These are phyloP conservation scores for Acanthamoeba pearcei DNA, from an alignment of 208 protist species.

Conservation along the genomic window DNA sequence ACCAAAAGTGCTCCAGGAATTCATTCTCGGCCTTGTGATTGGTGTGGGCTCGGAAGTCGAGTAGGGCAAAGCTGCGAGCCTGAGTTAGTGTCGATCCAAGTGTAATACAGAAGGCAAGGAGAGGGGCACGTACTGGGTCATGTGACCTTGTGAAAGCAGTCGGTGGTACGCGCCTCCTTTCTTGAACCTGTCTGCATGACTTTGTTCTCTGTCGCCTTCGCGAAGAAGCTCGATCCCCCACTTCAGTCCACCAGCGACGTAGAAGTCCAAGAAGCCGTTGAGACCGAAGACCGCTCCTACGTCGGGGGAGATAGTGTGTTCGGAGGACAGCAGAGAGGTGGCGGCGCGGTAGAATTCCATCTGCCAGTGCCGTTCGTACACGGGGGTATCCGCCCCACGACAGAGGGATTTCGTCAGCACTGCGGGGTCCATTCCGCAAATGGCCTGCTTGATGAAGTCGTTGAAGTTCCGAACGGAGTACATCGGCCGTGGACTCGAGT, in stretches of 20 bases:
- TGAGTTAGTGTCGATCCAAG: background rate
- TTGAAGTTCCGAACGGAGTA: background rate
- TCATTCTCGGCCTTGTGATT: background rate
- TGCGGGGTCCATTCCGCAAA: background rate
- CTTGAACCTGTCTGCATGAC: background rate
- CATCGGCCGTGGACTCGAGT: background rate
- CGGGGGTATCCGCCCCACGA: background rate
- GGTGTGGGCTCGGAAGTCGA: constrained; percentile 1
- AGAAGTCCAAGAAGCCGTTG: background rate
- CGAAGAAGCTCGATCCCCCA: background rate
- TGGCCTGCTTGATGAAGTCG: background rate
- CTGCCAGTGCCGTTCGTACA: background rate
- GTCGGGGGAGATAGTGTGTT: background rate
- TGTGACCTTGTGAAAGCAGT: background rate
- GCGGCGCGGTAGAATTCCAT: constrained; percentile 27
- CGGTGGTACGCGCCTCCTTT: background rate
- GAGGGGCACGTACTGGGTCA: background rate
- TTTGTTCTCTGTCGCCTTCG: background rate
- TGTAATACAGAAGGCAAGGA: background rate
- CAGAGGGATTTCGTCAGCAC: background rate
- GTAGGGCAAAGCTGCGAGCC: background rate
- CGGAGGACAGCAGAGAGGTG: background rate
- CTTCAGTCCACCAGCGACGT: background rate
- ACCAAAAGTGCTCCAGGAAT: background rate
- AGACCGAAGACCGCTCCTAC: background rate